These are phyloP conservation scores for Dictyostelium intermedium DNA, from an alignment of 78 protist genomes.

Conservation along the genomic window DNA sequence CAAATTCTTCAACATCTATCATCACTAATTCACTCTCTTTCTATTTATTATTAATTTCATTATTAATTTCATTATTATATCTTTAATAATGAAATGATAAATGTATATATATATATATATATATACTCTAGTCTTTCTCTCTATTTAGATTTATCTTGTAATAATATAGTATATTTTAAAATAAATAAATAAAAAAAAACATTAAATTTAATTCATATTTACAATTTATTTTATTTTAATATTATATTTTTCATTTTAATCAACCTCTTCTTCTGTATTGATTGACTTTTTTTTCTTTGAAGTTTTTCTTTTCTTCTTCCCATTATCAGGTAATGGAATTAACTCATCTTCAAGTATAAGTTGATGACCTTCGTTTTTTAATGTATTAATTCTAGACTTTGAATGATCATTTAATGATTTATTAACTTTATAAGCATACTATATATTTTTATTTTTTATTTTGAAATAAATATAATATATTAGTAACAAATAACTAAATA, in stretches of 20 bases:
- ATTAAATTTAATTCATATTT: background rate
- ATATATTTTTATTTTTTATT: too few species aligned
- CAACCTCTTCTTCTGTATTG: background rate
- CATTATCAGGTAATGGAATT: background rate
- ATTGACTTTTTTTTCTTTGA: background rate
- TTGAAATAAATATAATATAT: background rate
- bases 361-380: slow-evolving; percentile 68
- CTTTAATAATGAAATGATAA: background rate
- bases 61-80: background rate
- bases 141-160: background rate
- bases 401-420: slow-evolving; percentile 44
- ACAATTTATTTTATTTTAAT: background rate
- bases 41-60: slow-evolving; percentile 10
- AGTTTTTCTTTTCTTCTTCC: background rate
- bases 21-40: background rate
- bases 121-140: too few species aligned
- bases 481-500: background rate
- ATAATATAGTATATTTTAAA: background rate
- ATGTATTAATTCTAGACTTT: slow-evolving; percentile 20
- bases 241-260: background rate
- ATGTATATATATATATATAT: background rate
- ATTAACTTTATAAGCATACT: slow-evolving; percentile 55
- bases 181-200: background rate
- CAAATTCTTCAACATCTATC: background rate
- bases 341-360: slow-evolving; percentile 26